These are phyloP conservation scores for Pichia sorboxylosa DNA, from an alignment of 1,139 yeast species.

Conservation along the genomic window DNA sequence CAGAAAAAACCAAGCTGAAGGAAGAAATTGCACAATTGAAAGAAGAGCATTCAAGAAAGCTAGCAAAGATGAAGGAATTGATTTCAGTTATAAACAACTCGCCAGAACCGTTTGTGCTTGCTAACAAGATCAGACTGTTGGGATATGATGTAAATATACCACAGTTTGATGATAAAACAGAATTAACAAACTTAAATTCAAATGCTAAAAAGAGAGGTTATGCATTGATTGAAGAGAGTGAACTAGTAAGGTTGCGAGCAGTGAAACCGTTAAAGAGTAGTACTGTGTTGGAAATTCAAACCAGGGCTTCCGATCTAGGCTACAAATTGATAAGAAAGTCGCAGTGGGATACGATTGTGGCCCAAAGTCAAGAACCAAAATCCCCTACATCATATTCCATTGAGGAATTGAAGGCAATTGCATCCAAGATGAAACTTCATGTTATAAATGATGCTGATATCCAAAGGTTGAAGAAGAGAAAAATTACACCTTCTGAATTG, in stretches of 20 bases:
- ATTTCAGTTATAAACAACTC: conserved; percentile 1
- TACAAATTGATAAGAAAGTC: conserved; percentile 26
- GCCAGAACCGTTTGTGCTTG: conserved; percentile 6
- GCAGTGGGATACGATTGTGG: conserved; percentile 18
- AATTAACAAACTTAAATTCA: conserved; percentile 2
- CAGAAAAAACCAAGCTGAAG: conserved; percentile 3
- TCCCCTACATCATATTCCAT: conserved; percentile 7
- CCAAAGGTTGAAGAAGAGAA: conserved; percentile 17
- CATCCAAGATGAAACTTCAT: conserved; percentile 21
- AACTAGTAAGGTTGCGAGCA: too few relatives aligned
- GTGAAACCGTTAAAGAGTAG: too few relatives aligned
- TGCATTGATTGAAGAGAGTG: conserved; percentile 16
- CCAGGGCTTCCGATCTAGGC: conserved; percentile 25
- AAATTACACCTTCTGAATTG: conserved; percentile 20
- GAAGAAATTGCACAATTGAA: conserved; percentile 8
- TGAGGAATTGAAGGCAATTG: conserved; percentile 12
- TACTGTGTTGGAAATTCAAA: too few relatives aligned
- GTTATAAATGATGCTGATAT: conserved; percentile 20
- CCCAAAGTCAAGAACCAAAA: conserved; percentile 3
- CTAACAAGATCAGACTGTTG: conserved; percentile 7
- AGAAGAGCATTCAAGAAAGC: conserved; percentile 6
- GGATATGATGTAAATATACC: too few relatives aligned
- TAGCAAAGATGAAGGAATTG: conserved; percentile 2
- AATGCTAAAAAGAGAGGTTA: conserved; percentile 1
- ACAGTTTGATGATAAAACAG: conserved; percentile 13